Conservation (phyloP, 129 eudicot genomes). For the Kitagawia praeruptora region DNA sequence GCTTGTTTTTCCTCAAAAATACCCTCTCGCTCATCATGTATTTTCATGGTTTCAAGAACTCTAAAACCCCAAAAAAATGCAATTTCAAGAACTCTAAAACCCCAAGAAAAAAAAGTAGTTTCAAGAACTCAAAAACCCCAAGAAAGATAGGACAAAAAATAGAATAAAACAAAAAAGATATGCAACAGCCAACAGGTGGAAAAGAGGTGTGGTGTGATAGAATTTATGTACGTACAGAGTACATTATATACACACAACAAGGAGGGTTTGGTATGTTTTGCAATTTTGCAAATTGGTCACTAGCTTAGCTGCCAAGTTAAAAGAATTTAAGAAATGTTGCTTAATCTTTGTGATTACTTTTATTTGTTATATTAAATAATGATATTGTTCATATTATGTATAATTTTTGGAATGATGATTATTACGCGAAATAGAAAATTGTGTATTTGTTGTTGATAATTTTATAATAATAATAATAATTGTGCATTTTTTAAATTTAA, state of each 20-base stretch:
- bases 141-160: background rate
- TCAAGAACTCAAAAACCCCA: background rate
- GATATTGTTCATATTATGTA: too few relatives aligned
- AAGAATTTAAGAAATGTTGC: too few relatives aligned
- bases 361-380: too few relatives aligned
- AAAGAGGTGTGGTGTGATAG: background rate
- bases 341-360: too few relatives aligned
- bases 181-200: background rate
- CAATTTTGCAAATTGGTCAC: background rate
- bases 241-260: background rate
- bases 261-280: background rate
- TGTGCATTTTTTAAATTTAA: too few relatives aligned
- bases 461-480: too few relatives aligned
- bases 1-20: slow-evolving; percentile 23
- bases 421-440: too few relatives aligned
- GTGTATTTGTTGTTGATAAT: too few relatives aligned
- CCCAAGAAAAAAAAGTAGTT: background rate
- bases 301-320: background rate
- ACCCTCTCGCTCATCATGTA: background rate
- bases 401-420: too few relatives aligned
- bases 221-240: background rate
- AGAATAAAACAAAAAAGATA: background rate
- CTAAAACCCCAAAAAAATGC: background rate
- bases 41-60: background rate
- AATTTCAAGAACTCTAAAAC: background rate